Percentiles rank a stretch among this genome's conserved stretches.
Evolutionary conservation across 257 asterid species (phyloP).

Genomic region (Solanum sejunctum): DNA sequence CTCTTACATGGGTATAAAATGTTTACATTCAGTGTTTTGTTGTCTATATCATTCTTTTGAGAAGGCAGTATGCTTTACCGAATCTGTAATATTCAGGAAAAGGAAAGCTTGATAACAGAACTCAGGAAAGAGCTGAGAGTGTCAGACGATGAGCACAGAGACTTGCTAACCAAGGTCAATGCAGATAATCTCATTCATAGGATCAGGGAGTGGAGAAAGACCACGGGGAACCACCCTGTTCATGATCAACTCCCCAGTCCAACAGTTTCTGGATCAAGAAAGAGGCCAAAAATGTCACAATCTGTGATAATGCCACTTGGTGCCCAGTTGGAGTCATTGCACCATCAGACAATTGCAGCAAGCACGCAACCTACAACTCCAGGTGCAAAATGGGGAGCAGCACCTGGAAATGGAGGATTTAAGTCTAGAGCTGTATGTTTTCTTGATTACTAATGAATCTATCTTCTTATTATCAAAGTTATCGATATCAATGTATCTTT

Average conservation of each 20-base stretch:
- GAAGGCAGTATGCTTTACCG: not conserved
- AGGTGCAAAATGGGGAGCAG: slow-evolving; percentile 50
- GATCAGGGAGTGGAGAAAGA: slow-evolving; percentile 97
- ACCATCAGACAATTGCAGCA: slow-evolving; percentile 30
- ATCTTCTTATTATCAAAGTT: not conserved
- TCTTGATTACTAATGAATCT: not conserved
- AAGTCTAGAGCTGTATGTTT: slow-evolving; percentile 49
- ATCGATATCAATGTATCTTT: not conserved
- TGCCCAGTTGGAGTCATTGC: slow-evolving; percentile 31
- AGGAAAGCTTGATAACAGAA: slow-evolving; percentile 92
- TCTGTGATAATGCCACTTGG: slow-evolving; percentile 43
- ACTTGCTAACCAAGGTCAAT: slow-evolving; percentile 69
- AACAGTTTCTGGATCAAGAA: slow-evolving; percentile 55
- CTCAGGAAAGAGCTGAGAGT: slow-evolving; percentile 93
- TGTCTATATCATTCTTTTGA: not conserved
- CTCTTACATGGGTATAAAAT: slow-evolving; percentile 81
- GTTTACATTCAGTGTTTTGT: not conserved
- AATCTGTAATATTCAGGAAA: slow-evolving; percentile 49
- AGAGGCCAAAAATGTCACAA: slow-evolving; percentile 41
- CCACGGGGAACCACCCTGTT: slow-evolving; percentile 51
- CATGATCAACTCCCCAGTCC: slow-evolving; percentile 53
- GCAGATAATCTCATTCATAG: slow-evolving; percentile 74
- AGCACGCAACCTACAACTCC: slow-evolving; percentile 30
- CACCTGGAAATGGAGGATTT: slow-evolving; percentile 49
- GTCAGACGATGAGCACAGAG: slow-evolving; percentile 95